Percentiles rank a stretch among this genome's conserved stretches.
These are phyloP conservation scores for Diospyros lotus DNA, from an alignment of 148 eudicot genomes.

Conservation along the genomic window DNA sequence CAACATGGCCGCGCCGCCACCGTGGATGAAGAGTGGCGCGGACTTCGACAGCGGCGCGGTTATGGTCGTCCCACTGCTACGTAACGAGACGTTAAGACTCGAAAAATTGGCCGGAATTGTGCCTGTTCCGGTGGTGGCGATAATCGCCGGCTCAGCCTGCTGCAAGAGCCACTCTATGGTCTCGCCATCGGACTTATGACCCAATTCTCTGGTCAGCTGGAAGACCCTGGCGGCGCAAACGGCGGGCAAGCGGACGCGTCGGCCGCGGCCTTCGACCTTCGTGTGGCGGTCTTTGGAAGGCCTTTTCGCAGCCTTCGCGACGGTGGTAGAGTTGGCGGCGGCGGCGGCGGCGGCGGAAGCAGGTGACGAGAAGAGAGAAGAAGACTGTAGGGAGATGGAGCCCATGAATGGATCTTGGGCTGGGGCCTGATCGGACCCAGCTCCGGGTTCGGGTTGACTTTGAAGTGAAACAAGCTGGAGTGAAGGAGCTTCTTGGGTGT, in stretches of 20 bases:
- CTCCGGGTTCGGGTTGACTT: constrained; percentile 7
- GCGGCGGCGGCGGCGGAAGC: constrained; percentile 1
- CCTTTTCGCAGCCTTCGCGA: constrained; percentile 20
- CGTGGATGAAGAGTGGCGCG: constrained; percentile 3
- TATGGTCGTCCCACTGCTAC: not conserved
- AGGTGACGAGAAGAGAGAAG: constrained; percentile 6
- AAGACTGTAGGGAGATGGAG: constrained; percentile 25
- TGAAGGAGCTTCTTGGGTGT: not conserved
- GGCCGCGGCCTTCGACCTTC: constrained; percentile 38
- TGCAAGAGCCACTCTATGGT: constrained; percentile 39
- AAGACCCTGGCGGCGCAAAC: constrained; percentile 35
- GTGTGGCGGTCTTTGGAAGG: constrained; percentile 43
- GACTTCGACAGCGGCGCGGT: constrained; percentile 12
- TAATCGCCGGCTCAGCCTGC: constrained; percentile 35
- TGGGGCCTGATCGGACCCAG: constrained; percentile 2
- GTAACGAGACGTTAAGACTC: constrained; percentile 11
- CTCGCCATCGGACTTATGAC: constrained; percentile 38
- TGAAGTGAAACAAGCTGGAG: not conserved
- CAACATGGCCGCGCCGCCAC: constrained; percentile 5
- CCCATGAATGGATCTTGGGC: constrained; percentile 18
- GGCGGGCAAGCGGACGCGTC: constrained; percentile 41
- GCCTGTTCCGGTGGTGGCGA: constrained; percentile 39
- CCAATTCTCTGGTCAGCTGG: constrained; percentile 33
- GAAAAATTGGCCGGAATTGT: constrained; percentile 36
- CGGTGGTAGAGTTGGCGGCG: not conserved